Conservation (phyloP, 306 rosid genomes). For the Amphicarpaea edgeworthii region DNA sequence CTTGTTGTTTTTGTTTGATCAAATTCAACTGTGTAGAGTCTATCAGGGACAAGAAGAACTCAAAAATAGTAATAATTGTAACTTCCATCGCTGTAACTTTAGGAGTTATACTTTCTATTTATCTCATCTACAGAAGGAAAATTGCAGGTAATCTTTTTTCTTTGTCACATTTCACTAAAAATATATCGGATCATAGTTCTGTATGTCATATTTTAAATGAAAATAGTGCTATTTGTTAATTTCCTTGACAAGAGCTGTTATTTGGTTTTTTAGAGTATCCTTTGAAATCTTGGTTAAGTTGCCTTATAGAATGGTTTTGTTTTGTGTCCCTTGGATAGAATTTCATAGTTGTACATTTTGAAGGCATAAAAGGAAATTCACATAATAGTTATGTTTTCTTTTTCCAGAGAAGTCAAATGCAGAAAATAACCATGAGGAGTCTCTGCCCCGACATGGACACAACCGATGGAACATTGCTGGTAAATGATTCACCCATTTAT, state of each 20-base stretch:
- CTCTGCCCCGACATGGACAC: not conserved
- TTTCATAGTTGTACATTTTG: not conserved
- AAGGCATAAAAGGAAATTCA: not conserved
- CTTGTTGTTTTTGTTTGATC: not conserved
- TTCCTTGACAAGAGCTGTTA: not conserved
- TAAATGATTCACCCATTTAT: not conserved
- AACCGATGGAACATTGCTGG: not conserved
- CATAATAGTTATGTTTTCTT: not conserved
- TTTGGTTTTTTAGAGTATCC: not conserved
- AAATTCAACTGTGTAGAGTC: not conserved
- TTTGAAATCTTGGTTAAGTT: not conserved
- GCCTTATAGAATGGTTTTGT: not conserved
- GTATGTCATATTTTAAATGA: not conserved
- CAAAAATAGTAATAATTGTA: not conserved
- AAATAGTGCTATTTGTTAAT: not conserved
- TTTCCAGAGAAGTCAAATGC: not conserved
- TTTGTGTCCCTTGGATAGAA: not conserved
- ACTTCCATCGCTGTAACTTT: not conserved
- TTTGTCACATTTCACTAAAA: not conserved
- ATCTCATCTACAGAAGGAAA: not conserved
- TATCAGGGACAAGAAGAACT: not conserved
- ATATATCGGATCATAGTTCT: no score
- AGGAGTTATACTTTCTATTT: not conserved
- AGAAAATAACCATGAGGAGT: slow-evolving; percentile 8
- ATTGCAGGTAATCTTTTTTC: not conserved